Evolutionary conservation across 2,329 filamentous ascomycete genomes (phyloP).

Genomic region (Moelleriella libera): DNA sequence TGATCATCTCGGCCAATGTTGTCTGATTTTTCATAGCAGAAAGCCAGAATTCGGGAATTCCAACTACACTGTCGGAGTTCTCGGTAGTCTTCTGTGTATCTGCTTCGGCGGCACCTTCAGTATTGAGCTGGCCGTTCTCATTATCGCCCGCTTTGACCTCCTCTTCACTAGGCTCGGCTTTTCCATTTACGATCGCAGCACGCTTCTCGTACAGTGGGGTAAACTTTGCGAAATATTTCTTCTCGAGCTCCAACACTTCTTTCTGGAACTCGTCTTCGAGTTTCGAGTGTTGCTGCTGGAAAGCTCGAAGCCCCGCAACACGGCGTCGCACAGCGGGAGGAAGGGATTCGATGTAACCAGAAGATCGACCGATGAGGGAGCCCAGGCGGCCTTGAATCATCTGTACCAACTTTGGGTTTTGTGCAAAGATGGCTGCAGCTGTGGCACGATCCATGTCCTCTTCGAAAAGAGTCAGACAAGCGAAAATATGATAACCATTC

Average conservation of each 20-base stretch:
- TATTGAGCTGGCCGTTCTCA: constrained; percentile 59
- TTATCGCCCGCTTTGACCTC: constrained; percentile 81
- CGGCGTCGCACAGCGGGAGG: constrained; percentile 80
- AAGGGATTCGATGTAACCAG: constrained; percentile 94
- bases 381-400: constrained; percentile 98
- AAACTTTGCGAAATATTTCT: constrained; percentile 99
- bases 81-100: constrained; percentile 42
- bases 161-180: constrained; percentile 68
- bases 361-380: constrained; percentile 84
- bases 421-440: constrained; percentile 84
- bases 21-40: constrained; percentile 99
- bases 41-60: constrained; percentile 98
- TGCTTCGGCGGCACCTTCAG: constrained; percentile 41
- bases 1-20: constrained; percentile 96
- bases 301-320: constrained; percentile 89
- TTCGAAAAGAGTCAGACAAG: constrained; percentile 25
- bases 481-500: not conserved
- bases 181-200: constrained; percentile 81
- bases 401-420: constrained; percentile 85
- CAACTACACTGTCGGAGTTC: constrained; percentile 43
- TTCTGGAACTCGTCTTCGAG: constrained; percentile 97
- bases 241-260: constrained; percentile 94
- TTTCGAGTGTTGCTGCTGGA: constrained; percentile 97
- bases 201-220: constrained; percentile 95
- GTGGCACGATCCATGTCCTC: constrained; percentile 82